Evolutionary conservation across 1,284 basidiomycete species (phyloP).

Genomic region (Ustilago esculenta): DNA sequence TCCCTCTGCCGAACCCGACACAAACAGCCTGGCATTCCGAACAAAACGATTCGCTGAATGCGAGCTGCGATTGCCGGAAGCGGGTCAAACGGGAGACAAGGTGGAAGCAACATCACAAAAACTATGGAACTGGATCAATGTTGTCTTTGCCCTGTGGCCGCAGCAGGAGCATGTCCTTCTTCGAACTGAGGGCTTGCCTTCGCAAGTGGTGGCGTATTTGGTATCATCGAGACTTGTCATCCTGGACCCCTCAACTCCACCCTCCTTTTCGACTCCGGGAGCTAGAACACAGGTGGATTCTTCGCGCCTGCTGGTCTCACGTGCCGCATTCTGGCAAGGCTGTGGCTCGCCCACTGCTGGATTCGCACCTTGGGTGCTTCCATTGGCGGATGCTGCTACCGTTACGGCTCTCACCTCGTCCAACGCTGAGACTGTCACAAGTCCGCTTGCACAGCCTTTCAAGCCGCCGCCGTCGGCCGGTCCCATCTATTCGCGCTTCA

Average conservation of each 20-base stretch:
- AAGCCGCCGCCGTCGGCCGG: constrained; percentile 16
- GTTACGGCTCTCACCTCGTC: constrained; percentile 20
- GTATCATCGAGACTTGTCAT: constrained; percentile 34
- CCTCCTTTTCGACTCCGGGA: not conserved
- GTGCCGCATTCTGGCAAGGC: constrained; percentile 61
- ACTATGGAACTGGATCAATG: constrained; percentile 47
- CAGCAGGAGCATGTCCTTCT: constrained; percentile 43
- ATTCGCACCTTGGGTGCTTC: constrained; percentile 43
- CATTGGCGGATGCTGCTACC: constrained; percentile 22
- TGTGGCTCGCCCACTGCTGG: constrained; percentile 25
- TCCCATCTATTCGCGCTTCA: constrained; percentile 58
- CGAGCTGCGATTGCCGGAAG: not conserved
- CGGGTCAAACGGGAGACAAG: not conserved
- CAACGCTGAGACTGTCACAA: constrained; percentile 13
- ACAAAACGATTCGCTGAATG: constrained; percentile 34
- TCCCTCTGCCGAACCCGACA: constrained; percentile 56
- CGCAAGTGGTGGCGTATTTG: constrained; percentile 11
- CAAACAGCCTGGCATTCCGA: constrained; percentile 51
- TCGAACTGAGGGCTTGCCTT: constrained; percentile 4
- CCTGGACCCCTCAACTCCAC: constrained; percentile 35
- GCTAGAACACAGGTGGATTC: constrained; percentile 17
- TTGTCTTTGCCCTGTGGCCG: constrained; percentile 53
- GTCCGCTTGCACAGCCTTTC: constrained; percentile 21
- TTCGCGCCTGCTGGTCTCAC: constrained; percentile 31
- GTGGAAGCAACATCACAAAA: constrained; percentile 7